Evolutionary conservation across 257 asterid genomes (phyloP), one percentile per base, ranked within the genome.

Genomic region (Nicotiana tabacum): DNA sequence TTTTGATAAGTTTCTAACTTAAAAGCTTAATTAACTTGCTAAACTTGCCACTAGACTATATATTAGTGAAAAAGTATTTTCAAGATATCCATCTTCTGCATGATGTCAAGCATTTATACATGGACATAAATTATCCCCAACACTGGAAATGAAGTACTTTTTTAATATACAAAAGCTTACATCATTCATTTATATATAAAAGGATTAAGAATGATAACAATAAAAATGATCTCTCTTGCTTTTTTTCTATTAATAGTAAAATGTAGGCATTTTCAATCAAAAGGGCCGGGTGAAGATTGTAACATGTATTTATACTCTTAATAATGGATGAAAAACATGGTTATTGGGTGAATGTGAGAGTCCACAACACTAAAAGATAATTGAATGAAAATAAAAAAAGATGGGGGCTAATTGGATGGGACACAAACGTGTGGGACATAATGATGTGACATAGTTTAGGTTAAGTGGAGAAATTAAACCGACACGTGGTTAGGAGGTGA

Each of bases 341-440:
- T 29, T 8, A 76, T 76, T 51, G 64, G 58, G 64, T 76, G 43
- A 76, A 76, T 51, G 80, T 60, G 30, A 17, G 79, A 82, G 85
- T 43, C 79, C 58, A 58, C 65, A 48, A 70, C 29, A 24, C 0
- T 4, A 37, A 27, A 51, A 66, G 13, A 24, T 69, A 77, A 39
- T 29, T 24, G 67, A 24, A 81, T 43, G 78, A 5, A 66, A 7
- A 58, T 8, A 69, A 4, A 33, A 15, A 17, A 46, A 1, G 58
- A 56, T 29, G n/a, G 4, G 68, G 87, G 78, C 17, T 72, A 60
- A 58, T 53, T 39, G 78, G 48, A 33, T 55, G 83, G 82, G 80
- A 74, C 77, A 65, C 74, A 89, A 89, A 88, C 96, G 97, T 85
- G 97, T 94, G 92, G 94, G 92, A 80, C 91, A 85, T 4, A 21